Base-by-base conservation (phyloP, 2,329 filamentous ascomycete species). In the Endothia cerciana region DNA sequence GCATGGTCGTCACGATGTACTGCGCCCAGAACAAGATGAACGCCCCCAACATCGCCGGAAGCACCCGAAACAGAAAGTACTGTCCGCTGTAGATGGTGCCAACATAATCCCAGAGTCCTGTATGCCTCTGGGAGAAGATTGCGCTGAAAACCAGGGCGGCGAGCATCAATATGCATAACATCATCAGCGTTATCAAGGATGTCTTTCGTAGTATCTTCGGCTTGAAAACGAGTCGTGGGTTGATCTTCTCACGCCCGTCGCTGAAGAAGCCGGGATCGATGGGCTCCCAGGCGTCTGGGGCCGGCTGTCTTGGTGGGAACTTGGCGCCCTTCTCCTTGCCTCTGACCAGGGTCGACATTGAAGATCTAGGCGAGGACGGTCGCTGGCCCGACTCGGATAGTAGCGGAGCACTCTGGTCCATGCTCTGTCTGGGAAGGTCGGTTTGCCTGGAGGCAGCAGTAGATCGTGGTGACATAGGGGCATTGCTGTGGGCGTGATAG, bases 1-100 rank as follows among this genome's bases (percentile, higher is more conserved):
- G 87, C n/a, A 93, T 85, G 3, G 93, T 87, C 1, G 85, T 83
- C 71, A 93, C 85, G 47, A 97, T 81, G 70, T 89, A 86, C 72
- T 97, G 89, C 0, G 92, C 84, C 82, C 92, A 97, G 7, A 97
- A 76, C 56, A 95, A 82, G 43, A 97, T 79, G 15, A 89, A 70
- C 25, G 88, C 87, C 0, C 89, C 92, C 17, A 96, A 74, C 0
- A 97, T 80, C 65, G 93, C 92, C 2, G 94, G 94, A 1, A 97
- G 79, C 69, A 97, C 92, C 68, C 93, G 87, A 76, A 97, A 95
- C 57, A 96, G 77, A 75, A 97, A 97, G 77, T 96, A 97, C 70
- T 89, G 84, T 10, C 83, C 84, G 60, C 89, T 90, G 68, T 91
- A 90, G 65, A 93, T 89, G 38, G 79, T 82, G 56, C 83, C 84